Percentiles rank a stretch among this genome's conserved stretches.
phyloP scores from a whole-genome alignment of 2,329 filamentous ascomycete species.

The Zarea fungicola region DNA sequence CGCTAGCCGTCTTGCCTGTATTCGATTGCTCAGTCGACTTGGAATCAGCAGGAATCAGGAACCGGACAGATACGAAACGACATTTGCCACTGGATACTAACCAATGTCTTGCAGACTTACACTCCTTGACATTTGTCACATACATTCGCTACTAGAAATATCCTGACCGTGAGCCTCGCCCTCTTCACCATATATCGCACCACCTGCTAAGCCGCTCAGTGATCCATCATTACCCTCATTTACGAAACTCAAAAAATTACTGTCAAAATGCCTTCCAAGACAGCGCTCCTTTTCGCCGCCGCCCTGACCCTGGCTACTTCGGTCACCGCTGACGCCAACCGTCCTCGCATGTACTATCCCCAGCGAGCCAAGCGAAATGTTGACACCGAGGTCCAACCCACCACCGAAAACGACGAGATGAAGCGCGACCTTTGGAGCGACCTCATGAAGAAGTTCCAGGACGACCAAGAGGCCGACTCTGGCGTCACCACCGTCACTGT shows the following conservation, averaged over 20 bases:
- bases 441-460: background rate
- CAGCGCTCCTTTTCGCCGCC: slow-evolving; percentile 33
- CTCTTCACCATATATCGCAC: no score
- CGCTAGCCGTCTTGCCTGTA: no score
- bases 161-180: slow-evolving; percentile 3
- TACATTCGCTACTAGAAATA: slow-evolving; percentile 13
- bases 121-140: slow-evolving; percentile 10
- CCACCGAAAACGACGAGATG: slow-evolving; percentile 9
- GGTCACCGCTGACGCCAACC: slow-evolving; percentile 39
- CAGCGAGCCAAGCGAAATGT: slow-evolving; percentile 48
- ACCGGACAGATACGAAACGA: no score
- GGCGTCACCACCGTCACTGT: slow-evolving; percentile 20
- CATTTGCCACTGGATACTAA: background rate
- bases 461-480: background rate
- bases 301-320: slow-evolving; percentile 44
- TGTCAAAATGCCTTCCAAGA: slow-evolving; percentile 11
- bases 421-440: slow-evolving; percentile 8
- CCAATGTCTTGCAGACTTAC: slow-evolving; percentile 4
- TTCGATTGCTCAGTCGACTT: background rate
- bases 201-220: background rate
- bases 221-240: slow-evolving; percentile 3
- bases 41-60: background rate
- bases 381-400: slow-evolving; percentile 16
- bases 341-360: slow-evolving; percentile 54
- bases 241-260: background rate